Evolutionary conservation across 2,329 filamentous ascomycete genomes (phyloP).

Genomic region (Fusarium sp.): DNA sequence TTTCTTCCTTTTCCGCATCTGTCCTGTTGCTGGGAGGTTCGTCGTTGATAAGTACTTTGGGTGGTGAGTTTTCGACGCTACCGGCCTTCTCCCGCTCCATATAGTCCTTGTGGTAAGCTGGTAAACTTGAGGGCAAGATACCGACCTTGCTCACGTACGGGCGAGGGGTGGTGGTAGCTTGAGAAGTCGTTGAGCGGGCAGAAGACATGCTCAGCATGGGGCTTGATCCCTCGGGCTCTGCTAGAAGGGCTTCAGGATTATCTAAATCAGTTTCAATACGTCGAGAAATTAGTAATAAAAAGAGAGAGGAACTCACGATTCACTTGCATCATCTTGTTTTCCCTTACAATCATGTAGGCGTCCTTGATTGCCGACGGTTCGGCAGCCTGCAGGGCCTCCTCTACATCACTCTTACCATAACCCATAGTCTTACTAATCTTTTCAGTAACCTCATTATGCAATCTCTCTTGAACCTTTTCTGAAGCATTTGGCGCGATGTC

Average conservation of each 20-base stretch:
- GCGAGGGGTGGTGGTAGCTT: constrained; percentile 58
- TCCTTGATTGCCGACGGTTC: constrained; percentile 99
- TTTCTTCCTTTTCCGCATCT: constrained; percentile 83
- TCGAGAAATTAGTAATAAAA: not conserved
- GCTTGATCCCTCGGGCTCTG: constrained; percentile 55
- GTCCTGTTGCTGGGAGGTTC: constrained; percentile 63
- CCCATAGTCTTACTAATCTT: constrained; percentile 99
- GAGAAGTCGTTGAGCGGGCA: constrained; percentile 62
- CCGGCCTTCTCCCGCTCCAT: constrained; percentile 77
- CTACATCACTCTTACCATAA: constrained; percentile 92
- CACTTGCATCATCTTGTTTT: constrained; percentile 96
- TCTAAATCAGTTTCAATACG: constrained; percentile 47
- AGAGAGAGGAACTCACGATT: constrained; percentile 74
- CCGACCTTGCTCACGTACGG: constrained; percentile 85
- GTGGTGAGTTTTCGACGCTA: constrained; percentile 54
- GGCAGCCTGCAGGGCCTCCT: constrained; percentile 89
- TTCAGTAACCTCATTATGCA: constrained; percentile 91
- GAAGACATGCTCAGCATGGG: constrained; percentile 66
- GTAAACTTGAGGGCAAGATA: constrained; percentile 89
- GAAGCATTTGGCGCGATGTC: constrained; percentile 84
- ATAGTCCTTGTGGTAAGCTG: constrained; percentile 89
- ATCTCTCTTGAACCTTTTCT: constrained; percentile 82
- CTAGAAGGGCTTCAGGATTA: constrained; percentile 47
- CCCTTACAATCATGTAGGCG: constrained; percentile 95
- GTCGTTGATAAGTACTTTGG: constrained; percentile 57